A percentile compares a stretch with the other conserved stretches of the same genome.
Evolutionary conservation across 495 filamentous ascomycete species (phyloP).

Genomic region (Penicillium soppii): DNA sequence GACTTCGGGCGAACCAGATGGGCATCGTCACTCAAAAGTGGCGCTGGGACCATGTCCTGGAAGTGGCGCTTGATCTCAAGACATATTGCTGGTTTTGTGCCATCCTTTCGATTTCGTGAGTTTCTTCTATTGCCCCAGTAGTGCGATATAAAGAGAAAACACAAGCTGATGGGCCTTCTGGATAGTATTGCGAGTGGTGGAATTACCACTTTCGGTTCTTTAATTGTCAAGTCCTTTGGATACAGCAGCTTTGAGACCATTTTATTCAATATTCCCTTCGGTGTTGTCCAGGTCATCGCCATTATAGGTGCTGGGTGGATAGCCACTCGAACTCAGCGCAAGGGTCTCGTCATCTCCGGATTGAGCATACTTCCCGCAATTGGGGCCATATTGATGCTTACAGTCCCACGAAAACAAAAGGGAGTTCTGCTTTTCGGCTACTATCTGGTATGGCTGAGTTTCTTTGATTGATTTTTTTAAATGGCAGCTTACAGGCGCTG

Average conservation of each 20-base stretch:
- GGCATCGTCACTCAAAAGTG: conserved; percentile 48
- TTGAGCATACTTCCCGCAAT: conserved; percentile 15
- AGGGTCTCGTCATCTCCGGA: conserved; percentile 19
- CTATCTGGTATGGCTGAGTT: conserved; percentile 25
- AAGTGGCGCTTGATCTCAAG: conserved; percentile 44
- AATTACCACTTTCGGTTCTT: conserved; percentile 33
- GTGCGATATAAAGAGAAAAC: not conserved
- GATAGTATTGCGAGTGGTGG: conserved; percentile 32
- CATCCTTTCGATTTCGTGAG: conserved; percentile 27
- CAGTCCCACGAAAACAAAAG: conserved; percentile 23
- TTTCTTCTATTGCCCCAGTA: not conserved
- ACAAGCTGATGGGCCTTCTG: not conserved
- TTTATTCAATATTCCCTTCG: conserved; percentile 35
- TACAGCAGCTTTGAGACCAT: conserved; percentile 30
- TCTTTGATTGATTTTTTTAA: no score
- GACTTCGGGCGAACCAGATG: conserved; percentile 54
- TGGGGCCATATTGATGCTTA: conserved; percentile 24
- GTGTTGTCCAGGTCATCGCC: conserved; percentile 43
- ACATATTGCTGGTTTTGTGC: conserved; percentile 32
- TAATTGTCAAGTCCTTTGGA: conserved; percentile 40
- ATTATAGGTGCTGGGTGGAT: conserved; percentile 47
- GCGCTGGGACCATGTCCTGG: conserved; percentile 50
- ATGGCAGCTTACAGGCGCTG: no score
- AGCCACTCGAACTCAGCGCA: conserved; percentile 29
- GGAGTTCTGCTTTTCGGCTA: conserved; percentile 27